Evolutionary conservation across 768 basidiomycete species (phyloP).

Genomic region (Steccherinum ochraceum): DNA sequence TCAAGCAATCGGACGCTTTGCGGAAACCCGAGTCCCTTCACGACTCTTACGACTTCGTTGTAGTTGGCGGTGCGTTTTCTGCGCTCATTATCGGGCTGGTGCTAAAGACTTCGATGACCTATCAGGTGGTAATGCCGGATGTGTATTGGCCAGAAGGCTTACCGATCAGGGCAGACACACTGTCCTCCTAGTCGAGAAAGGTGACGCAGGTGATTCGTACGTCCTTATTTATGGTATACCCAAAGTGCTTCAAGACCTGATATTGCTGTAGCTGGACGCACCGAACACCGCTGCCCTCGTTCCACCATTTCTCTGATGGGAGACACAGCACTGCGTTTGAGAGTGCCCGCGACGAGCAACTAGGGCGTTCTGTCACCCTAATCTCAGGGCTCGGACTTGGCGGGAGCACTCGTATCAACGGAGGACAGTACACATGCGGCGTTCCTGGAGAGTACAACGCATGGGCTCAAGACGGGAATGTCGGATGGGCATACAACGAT

Average conservation of each 20-base stretch:
- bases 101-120: neutral
- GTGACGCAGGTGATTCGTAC: too few species aligned
- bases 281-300: slow-evolving; percentile 27
- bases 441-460: slow-evolving; percentile 25
- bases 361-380: slow-evolving; percentile 13
- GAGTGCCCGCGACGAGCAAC: neutral
- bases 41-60: slow-evolving; percentile 5
- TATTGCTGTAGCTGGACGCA: slow-evolving; percentile 26
- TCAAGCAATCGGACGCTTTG: too few species aligned
- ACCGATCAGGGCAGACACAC: slow-evolving; percentile 22
- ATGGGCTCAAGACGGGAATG: slow-evolving; percentile 19
- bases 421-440: slow-evolving; percentile 22
- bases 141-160: slow-evolving; percentile 31
- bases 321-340: too few species aligned
- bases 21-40: too few species aligned
- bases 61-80: slow-evolving; percentile 5
- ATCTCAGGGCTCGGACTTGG: slow-evolving; percentile 24
- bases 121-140: slow-evolving; percentile 37
- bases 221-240: too few species aligned
- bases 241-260: slow-evolving; percentile 23
- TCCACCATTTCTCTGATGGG: slow-evolving; percentile 13
- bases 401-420: slow-evolving; percentile 25
- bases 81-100: too few species aligned
- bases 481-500: slow-evolving; percentile 30
- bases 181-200: slow-evolving; percentile 32